These are phyloP conservation scores for Termitomyces sp. DNA, from an alignment of 768 basidiomycete species.

Conservation along the genomic window DNA sequence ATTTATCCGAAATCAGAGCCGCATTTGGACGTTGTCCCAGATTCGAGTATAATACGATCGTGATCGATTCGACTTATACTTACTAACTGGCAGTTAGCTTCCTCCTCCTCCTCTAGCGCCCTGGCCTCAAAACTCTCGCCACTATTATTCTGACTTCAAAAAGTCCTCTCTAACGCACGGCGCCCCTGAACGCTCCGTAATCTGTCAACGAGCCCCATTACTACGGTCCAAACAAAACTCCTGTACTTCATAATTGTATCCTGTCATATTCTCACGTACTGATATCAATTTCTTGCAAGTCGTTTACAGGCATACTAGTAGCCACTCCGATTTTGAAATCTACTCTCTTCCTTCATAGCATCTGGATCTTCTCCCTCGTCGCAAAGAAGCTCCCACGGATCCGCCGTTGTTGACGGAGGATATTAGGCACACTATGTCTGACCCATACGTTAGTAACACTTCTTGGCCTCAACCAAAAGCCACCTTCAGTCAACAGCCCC, in stretches of 20 bases:
- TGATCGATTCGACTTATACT: conserved; percentile 1
- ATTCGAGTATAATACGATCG: conserved; percentile 13
- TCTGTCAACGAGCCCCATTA: neutral
- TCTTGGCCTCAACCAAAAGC: conserved; percentile 15
- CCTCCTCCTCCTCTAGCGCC: neutral
- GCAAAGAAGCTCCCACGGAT: conserved; percentile 1
- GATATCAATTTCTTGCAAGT: neutral
- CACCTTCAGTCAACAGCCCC: conserved; percentile 7
- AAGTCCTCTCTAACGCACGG: neutral
- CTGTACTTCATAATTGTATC: neutral
- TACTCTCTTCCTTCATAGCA: neutral
- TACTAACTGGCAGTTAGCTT: neutral
- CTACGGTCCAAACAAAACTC: neutral
- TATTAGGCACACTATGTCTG: conserved; percentile 6
- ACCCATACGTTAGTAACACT: conserved; percentile 9
- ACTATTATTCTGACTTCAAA: neutral
- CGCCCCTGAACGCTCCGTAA: neutral
- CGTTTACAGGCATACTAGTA: neutral
- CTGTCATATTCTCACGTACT: neutral
- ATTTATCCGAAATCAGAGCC: neutral
- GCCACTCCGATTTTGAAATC: neutral
- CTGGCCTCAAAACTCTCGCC: neutral
- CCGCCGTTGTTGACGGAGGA: conserved; percentile 14
- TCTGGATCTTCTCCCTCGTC: conserved; percentile 2
- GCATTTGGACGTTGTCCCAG: neutral